These are phyloP conservation scores for Macrophomina tecta DNA, from an alignment of 2,329 filamentous ascomycete species.

Conservation along the genomic window DNA sequence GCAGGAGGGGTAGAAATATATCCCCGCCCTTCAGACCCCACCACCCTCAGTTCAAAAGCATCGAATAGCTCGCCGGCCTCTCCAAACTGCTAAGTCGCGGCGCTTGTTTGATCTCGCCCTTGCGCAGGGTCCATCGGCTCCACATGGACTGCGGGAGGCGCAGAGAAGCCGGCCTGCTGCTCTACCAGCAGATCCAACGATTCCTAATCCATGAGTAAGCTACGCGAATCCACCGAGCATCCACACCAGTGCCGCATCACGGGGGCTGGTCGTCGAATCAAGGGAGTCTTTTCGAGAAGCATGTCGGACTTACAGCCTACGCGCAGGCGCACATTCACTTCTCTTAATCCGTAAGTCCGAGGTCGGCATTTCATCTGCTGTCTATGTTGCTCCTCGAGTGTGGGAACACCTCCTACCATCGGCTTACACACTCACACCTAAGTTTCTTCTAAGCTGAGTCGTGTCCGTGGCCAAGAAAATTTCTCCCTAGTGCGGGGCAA, in stretches of 20 bases:
- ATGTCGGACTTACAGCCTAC: not conserved
- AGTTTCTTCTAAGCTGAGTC: constrained; percentile 7
- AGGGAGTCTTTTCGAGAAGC: not conserved
- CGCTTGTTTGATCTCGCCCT: not conserved
- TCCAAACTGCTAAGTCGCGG: too few species aligned
- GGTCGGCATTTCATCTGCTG: too few species aligned
- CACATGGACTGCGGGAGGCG: not conserved
- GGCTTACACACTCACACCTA: not conserved
- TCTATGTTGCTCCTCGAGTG: not conserved
- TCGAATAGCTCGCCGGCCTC: too few species aligned
- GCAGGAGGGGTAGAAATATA: not conserved
- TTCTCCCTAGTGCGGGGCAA: constrained; percentile 7
- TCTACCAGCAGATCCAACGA: not conserved
- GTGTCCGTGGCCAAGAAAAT: not conserved
- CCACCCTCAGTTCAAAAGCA: not conserved
- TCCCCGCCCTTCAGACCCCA: not conserved
- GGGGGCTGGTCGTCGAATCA: not conserved
- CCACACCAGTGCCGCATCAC: not conserved
- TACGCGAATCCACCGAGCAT: not conserved
- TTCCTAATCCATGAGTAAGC: constrained; percentile 18
- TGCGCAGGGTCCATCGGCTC: not conserved
- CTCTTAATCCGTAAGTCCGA: constrained; percentile 8
- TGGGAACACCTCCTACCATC: not conserved
- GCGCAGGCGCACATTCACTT: not conserved
- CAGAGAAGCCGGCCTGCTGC: not conserved